Percentiles rank a stretch among this genome's conserved stretches.
These are phyloP conservation scores for Datura wrightii DNA, from an alignment of 257 asterid species.

Conservation along the genomic window DNA sequence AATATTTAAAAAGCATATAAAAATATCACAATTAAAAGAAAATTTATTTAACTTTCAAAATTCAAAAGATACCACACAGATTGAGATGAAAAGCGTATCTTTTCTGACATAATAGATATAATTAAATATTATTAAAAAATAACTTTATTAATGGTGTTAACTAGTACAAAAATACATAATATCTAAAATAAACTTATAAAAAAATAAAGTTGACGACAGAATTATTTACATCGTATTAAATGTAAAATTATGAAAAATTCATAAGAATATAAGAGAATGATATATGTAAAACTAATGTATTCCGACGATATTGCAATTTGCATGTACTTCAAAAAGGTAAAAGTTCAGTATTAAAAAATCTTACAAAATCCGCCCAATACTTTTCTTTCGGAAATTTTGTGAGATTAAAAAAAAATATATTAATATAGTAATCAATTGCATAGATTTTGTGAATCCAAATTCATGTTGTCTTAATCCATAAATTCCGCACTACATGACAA, in stretches of 20 bases:
- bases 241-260: no score
- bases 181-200: not conserved
- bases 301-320: no score
- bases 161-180: not conserved
- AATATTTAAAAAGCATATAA: not conserved
- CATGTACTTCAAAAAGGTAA: no score
- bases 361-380: no score
- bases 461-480: not conserved
- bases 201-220: not conserved
- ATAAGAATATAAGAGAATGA: not conserved
- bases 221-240: not conserved
- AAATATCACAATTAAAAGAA: not conserved
- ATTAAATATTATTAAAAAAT: not conserved
- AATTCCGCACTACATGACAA: not conserved
- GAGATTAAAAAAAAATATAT: no score
- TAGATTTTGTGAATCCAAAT: slow-evolving; percentile 21
- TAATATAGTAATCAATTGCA: slow-evolving; percentile 10
- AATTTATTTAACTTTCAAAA: not conserved
- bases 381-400: no score
- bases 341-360: no score
- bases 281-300: not conserved
- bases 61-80: fast-evolving
- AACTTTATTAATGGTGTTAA: not conserved
- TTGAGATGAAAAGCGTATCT: not conserved
- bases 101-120: not conserved